These are phyloP conservation scores for Suhomyces panamericanus DNA, from an alignment of 1,139 yeast species.

Conservation along the genomic window DNA sequence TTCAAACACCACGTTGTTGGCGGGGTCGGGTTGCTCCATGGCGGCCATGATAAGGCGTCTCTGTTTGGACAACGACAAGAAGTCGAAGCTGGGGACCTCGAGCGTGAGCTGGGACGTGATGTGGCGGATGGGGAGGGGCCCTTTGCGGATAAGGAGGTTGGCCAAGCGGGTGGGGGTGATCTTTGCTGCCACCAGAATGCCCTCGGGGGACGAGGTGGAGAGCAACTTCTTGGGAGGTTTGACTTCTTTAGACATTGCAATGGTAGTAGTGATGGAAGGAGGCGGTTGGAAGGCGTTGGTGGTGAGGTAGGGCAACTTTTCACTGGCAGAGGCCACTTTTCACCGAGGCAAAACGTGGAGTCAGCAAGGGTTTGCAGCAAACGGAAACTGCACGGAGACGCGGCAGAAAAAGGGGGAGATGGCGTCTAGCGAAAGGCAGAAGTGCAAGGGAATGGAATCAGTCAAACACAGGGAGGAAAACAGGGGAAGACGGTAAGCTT, in stretches of 20 bases:
- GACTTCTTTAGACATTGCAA: conserved; percentile 5
- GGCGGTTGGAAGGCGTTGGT: neutral
- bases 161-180: conserved; percentile 83
- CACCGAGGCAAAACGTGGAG: neutral
- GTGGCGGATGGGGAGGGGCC: conserved; percentile 89
- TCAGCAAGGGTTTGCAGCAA: neutral
- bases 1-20: conserved; percentile 70
- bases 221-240: conserved; percentile 31
- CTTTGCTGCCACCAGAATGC: conserved; percentile 82
- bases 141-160: conserved; percentile 63
- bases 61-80: conserved; percentile 81
- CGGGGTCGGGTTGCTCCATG: conserved; percentile 64
- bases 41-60: conserved; percentile 88
- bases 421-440: neutral
- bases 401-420: neutral
- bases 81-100: conserved; percentile 79
- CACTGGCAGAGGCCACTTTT: neutral
- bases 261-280: neutral
- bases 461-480: neutral
- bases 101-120: conserved; percentile 75
- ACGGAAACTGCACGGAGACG: neutral
- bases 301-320: neutral
- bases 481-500: neutral
- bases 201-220: conserved; percentile 84
- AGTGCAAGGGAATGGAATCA: neutral